Base-by-base conservation (phyloP, 2,329 filamentous ascomycete genomes). In the Cytospora paraplurivora region DNA sequence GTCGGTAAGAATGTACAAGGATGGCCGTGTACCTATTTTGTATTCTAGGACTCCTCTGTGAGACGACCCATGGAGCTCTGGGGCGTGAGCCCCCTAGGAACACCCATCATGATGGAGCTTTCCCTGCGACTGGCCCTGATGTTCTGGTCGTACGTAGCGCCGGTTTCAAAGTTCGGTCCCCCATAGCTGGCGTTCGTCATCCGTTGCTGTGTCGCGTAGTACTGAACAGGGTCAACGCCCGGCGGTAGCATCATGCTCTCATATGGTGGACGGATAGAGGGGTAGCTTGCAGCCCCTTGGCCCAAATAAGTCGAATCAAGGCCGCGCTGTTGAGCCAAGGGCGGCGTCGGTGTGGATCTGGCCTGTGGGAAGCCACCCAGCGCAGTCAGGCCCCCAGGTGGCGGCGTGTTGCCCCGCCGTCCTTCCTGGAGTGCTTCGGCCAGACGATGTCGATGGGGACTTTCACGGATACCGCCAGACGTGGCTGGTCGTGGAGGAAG, bases 91-190 rank as follows among this genome's bases (percentile, higher is more conserved):
- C 79, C 78, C 69, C 79, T 74, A 57, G 75, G 72, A 67, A 81
- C 77, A 21, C 77, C 76, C 63, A 82, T 78, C 71, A 81, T 85
- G 73, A 88, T 85, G 53, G 79, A 77, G 69, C 87, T 89, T 73
- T 89, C 86, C 56, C 86, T 81, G 56, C 85, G 79, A 70, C 80
- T 83, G 49, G 72, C 70, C 69, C 77, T 83, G 66, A 69, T 69
- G 37, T 68, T 67, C 33, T 76, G 76, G 44, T 79, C 75, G 56
- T 78, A 76, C 11, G 62, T 62, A 11, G 66, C 64, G 52, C 68
- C 59, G 61, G 64, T 66, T 47, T 77, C 75, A 33, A 76, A 76
- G 10, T 72, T 66, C 5, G 75, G 75, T 53, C 76, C 71, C 59
- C 80, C 78, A 64, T 78, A 78, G 7, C 71, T 74, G 6, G 75